Evolutionary conservation across 2,329 filamentous ascomycete genomes (phyloP).

Genomic region (Coniochaeta sp.): DNA sequence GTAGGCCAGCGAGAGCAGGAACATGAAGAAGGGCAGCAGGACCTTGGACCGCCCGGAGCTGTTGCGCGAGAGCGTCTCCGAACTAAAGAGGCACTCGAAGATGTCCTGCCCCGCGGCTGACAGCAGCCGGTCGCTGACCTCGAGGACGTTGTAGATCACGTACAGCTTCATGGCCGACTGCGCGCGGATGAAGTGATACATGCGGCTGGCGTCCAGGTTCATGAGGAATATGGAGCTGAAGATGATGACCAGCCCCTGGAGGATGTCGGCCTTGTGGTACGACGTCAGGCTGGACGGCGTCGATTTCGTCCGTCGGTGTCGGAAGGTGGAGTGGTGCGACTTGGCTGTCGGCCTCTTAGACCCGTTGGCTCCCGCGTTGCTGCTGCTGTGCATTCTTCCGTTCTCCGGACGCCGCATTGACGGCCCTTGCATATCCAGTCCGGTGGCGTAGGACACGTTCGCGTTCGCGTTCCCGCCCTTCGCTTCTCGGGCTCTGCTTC

Average conservation of each 20-base stretch:
- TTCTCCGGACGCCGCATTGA: conserved; percentile 8
- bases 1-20: conserved; percentile 76
- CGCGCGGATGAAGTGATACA: conserved; percentile 96
- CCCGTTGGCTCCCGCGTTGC: background rate
- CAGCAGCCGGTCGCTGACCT: conserved; percentile 83
- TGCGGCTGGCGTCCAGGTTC: conserved; percentile 87
- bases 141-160: conserved; percentile 96
- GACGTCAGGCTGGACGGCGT: conserved; percentile 77
- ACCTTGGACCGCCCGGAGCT: conserved; percentile 86
- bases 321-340: conserved; percentile 26
- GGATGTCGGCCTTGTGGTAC: conserved; percentile 89
- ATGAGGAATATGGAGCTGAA: conserved; percentile 79
- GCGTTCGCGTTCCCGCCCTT: background rate
- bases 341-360: conserved; percentile 17
- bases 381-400: conserved; percentile 1
- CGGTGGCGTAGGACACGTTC: background rate
- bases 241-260: conserved; percentile 84
- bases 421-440: background rate
- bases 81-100: conserved; percentile 88
- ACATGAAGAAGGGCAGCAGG: conserved; percentile 83
- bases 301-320: conserved; percentile 72
- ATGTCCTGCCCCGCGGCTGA: conserved; percentile 93
- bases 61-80: conserved; percentile 83
- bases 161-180: conserved; percentile 98
- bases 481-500: conserved; percentile 16